These are phyloP conservation scores for Diplodia corticola DNA, from an alignment of 2,329 filamentous ascomycete genomes.

Conservation along the genomic window DNA sequence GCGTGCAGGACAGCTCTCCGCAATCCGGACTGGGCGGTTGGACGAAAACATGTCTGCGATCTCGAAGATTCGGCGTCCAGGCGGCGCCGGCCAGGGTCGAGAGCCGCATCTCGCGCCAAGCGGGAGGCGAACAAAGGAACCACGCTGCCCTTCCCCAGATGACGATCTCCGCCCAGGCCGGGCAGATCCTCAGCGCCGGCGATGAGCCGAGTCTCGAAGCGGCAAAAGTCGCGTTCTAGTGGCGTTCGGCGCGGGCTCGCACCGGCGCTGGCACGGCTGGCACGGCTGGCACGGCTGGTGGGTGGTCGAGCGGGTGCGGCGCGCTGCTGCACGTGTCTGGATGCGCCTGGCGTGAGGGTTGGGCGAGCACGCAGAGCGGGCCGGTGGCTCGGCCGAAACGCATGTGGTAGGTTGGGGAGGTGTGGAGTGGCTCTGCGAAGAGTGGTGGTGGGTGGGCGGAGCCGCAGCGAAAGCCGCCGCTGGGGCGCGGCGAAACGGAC, in stretches of 20 bases:
- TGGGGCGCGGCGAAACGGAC: conserved; percentile 8
- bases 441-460: neutral
- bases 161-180: conserved; percentile 1
- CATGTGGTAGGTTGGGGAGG: conserved; percentile 3
- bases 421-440: conserved; percentile 5
- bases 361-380: neutral
- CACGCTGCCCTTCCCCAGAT: conserved; percentile 18
- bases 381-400: neutral
- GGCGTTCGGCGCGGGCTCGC: neutral
- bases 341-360: conserved; percentile 4
- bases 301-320: neutral
- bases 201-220: conserved; percentile 11
- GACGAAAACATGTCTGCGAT: neutral
- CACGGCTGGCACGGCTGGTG: neutral
- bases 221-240: conserved; percentile 1
- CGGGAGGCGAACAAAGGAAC: conserved; percentile 17
- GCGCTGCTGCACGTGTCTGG: conserved; percentile 11
- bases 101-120: conserved; percentile 19
- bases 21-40: neutral
- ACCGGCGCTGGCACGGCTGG: neutral
- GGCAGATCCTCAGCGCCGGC: conserved; percentile 13
- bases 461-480: conserved; percentile 15
- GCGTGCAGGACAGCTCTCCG: conserved; percentile 4
- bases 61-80: conserved; percentile 17
- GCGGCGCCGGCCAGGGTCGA: conserved; percentile 11